Conservation (phyloP, 176 grass and related monocot species). For the Poa annua region DNA sequence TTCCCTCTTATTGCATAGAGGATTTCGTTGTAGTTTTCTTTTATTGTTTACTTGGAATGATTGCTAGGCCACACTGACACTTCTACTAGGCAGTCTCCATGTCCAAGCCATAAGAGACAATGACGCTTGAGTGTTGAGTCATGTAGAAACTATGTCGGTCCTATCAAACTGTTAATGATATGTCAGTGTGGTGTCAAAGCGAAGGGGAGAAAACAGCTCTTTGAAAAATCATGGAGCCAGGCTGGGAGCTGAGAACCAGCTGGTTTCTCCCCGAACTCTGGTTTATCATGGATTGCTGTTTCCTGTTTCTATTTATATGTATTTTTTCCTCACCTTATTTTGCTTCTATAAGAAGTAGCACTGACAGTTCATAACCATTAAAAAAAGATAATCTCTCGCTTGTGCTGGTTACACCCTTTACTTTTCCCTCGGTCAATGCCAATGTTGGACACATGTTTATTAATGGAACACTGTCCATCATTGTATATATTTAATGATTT, state of each 20-base stretch:
- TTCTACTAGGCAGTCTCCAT: conserved; percentile 4
- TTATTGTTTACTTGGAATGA: conserved; percentile 16
- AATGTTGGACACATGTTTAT: conserved; percentile 2
- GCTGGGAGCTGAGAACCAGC: conserved; percentile 2
- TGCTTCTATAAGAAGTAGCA: not conserved
- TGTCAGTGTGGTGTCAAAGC: not conserved
- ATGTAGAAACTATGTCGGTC: not conserved
- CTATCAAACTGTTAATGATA: conserved; percentile 17
- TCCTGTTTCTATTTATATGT: conserved; percentile 2
- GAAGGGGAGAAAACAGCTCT: not conserved
- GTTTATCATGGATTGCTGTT: not conserved
- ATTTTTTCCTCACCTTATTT: not conserved
- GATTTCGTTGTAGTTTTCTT: conserved; percentile 12
- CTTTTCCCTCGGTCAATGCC: not conserved
- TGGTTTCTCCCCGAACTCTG: not conserved
- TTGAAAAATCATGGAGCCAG: not conserved
- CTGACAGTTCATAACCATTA: not conserved
- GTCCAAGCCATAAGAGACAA: not conserved
- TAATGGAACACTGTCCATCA: not conserved
- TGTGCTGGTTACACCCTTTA: not conserved
- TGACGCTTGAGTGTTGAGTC: conserved; percentile 11
- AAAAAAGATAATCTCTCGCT: not conserved
- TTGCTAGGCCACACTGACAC: not conserved
- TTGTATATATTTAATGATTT: not conserved
- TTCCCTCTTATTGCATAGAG: not conserved